A percentile compares a stretch with the other conserved stretches of the same genome.
These are phyloP conservation scores for Fusarium chuoi DNA, from an alignment of 2,329 filamentous ascomycete genomes.

Conservation along the genomic window DNA sequence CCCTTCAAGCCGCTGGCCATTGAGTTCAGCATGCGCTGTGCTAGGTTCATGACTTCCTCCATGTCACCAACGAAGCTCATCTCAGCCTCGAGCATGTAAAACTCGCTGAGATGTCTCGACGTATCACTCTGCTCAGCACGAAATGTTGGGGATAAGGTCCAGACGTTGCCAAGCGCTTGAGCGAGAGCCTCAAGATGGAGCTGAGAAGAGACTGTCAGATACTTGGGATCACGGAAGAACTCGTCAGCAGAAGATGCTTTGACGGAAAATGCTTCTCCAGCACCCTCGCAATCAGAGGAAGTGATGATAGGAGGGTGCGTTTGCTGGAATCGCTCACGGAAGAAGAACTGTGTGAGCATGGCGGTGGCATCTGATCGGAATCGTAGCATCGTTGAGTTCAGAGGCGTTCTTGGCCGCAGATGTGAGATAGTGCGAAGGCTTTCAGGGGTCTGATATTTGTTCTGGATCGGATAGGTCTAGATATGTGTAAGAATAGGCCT, in stretches of 20 bases:
- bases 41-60: conserved; percentile 77
- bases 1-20: conserved; percentile 53
- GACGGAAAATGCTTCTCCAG: conserved; percentile 90
- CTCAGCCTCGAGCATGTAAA: conserved; percentile 98
- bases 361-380: conserved; percentile 84
- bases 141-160: conserved; percentile 94
- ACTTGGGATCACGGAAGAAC: conserved; percentile 91
- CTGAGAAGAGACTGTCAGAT: conserved; percentile 94
- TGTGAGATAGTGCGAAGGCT: conserved; percentile 91
- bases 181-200: conserved; percentile 93
- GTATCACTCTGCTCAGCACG: conserved; percentile 94
- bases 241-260: conserved; percentile 53
- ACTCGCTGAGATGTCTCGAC: conserved; percentile 92
- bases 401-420: conserved; percentile 81
- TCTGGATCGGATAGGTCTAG: conserved; percentile 92
- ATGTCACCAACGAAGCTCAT: conserved; percentile 80
- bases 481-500: conserved; percentile 6
- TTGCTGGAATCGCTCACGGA: conserved; percentile 76
- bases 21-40: conserved; percentile 79
- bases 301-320: conserved; percentile 95
- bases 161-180: conserved; percentile 88
- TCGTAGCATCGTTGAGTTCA: conserved; percentile 82
- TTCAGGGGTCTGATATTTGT: conserved; percentile 92
- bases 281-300: conserved; percentile 96
- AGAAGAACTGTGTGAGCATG: conserved; percentile 80